phyloP scores from a whole-genome alignment of 2,329 filamentous ascomycete species.

The Chrysosporium keratinophilum region DNA sequence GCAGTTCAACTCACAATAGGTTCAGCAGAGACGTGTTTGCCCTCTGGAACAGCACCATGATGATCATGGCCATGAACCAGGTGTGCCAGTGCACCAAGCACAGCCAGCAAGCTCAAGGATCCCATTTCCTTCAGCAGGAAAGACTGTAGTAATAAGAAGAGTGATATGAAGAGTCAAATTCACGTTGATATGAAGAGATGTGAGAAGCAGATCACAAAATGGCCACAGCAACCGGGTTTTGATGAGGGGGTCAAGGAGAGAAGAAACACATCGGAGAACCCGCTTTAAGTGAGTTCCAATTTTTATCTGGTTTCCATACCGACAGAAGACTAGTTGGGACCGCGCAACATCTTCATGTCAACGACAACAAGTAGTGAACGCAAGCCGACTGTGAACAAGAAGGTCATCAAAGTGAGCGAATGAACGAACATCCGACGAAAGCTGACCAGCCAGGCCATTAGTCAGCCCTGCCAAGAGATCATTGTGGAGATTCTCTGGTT shows the following conservation, averaged over 20 bases:
- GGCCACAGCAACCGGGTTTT: background rate
- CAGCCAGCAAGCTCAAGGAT: background rate
- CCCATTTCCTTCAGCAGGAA: background rate
- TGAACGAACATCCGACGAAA: background rate
- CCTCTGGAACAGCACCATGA: conserved; percentile 54
- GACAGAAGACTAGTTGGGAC: background rate
- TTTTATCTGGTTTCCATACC: background rate
- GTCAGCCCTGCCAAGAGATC: background rate
- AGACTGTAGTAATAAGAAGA: background rate
- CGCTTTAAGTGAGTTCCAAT: background rate
- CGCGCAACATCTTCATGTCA: background rate
- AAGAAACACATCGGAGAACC: background rate
- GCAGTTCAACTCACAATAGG: conserved; percentile 52
- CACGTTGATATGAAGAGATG: background rate
- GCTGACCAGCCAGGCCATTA: background rate
- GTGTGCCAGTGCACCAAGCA: conserved; percentile 16
- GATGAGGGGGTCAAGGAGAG: background rate
- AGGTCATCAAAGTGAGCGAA: background rate
- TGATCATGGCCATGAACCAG: conserved; percentile 41
- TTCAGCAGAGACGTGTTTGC: conserved; percentile 57
- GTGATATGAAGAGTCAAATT: background rate
- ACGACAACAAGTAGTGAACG: background rate
- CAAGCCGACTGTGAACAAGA: background rate
- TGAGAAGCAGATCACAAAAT: background rate
- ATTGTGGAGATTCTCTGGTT: background rate